Evolutionary conservation across 495 filamentous ascomycete genomes (phyloP).

Genomic region (Gamarada debralockiae): DNA sequence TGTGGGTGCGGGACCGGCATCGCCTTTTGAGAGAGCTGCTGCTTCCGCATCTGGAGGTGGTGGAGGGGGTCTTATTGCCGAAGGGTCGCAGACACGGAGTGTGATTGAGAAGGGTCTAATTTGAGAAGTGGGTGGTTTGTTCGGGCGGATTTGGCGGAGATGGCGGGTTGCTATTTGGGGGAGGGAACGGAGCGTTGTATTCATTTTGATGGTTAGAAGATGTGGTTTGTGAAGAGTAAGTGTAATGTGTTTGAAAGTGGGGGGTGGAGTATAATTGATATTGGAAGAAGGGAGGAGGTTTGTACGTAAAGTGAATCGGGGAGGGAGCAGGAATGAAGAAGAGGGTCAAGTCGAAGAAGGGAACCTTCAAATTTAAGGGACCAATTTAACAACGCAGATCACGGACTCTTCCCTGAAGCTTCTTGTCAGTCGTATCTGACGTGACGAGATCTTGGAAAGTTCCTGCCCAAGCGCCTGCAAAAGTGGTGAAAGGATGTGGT

Average conservation of each 20-base stretch:
- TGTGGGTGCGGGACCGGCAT: not conserved
- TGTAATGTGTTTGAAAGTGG: no score
- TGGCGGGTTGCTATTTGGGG: not conserved
- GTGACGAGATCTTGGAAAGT: no score
- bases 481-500: no score
- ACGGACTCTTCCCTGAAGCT: no score
- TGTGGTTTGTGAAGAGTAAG: not conserved
- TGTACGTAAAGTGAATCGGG: not conserved
- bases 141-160: not conserved
- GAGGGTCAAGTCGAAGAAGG: not conserved
- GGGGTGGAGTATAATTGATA: no score
- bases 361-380: not conserved
- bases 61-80: not conserved
- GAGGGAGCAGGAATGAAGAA: not conserved
- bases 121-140: not conserved
- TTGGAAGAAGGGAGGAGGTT: not conserved
- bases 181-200: not conserved
- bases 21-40: conserved; percentile 2
- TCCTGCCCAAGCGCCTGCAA: no score
- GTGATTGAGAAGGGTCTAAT: not conserved
- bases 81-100: no score
- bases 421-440: no score
- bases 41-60: conserved; percentile 6
- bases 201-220: not conserved
- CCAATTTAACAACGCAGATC: not conserved